Evolutionary conservation across 805 yeast genomes (phyloP), one percentile per base, ranked within the genome.

Genomic region (Zygotorulaspora sp.): DNA sequence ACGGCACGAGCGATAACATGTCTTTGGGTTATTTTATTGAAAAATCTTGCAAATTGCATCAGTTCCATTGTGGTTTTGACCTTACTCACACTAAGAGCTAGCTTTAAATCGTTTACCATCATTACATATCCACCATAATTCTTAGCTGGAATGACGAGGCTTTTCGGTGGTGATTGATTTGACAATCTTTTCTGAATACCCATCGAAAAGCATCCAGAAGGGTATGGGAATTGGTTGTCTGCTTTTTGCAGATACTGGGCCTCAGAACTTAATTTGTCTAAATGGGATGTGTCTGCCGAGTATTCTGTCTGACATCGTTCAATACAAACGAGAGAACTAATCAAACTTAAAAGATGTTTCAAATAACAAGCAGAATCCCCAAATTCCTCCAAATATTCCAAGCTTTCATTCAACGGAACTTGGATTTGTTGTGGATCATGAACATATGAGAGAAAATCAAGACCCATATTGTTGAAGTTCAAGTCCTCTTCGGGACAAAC

Each of bases 401-500:
- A 53, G 1, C 73, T 52, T 6, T 41, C 42, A 3, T 64, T 57
- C 5, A 78, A 32, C 8, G 56, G 57, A 0, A 30, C 22, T 5
- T 51, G 3, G 3, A 66, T 38, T n/a, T 42, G 49, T 8, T 43
- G 43, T 2, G 56, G 38, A 2, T 35, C 42, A 12, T 58, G 45
- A 11, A 51, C 32, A 21, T 35, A 35, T 47, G 63, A 50, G 2
- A 66, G 63, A 25, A 70, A 62, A 43, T 71, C 67, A 50, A 70
- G 67, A 25, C 77, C 78, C 78, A 80, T 76, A 10, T 70, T 68
- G 48, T 80, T 75, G 1, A 82, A 74, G 39, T 78, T 78, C 21
- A 83, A 62, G 59, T 84, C 94, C 53, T 83, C 92, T 51, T 81
- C 92, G 52, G 83, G 87, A 45, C 74, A 76, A 8, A 82, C 63